Evolutionary conservation across 1,284 basidiomycete genomes (phyloP), one percentile per base, ranked within the genome.

Genomic region (Apiotrichum laibachii): DNA sequence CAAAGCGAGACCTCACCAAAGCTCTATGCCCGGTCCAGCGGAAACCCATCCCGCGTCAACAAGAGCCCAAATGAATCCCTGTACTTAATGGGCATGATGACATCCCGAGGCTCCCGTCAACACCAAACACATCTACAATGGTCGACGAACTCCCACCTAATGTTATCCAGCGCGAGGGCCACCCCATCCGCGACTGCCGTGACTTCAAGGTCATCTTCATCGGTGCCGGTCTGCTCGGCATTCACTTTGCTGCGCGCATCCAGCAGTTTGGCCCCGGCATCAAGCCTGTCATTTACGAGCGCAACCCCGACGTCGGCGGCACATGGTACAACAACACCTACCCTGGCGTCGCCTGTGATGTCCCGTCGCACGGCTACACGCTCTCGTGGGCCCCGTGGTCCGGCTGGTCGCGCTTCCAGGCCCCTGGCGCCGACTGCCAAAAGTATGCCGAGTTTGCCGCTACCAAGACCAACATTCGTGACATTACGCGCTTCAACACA

Each of bases 331-430:
- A 62, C 66, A 71, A 71, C 59, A 60, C 55, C 11, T 71, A 71
- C 47, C 69, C 70, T 5, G 70, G 70, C 18, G 63, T 63, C 21
- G 52, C 62, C n/a, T 70, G 70, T 48, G 70, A 72, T 26, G 67
- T 69, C 37, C 66, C 66, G 5, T 66, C 63, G 13, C 57, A 53
- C 52, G 46, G 52, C 7, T 58, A 57, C 50, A 52, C 50, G 26
- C 45, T 57, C 2, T 53, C 44, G 19, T 57, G 50, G 50, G 26
- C 26, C 26, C 50, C 50, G 31, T 52, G 50, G 56, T 18, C 37
- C 31, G 56, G 37, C 10, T 57, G 56, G 56, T 26, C 33, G 5
- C 50, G 50, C 15, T 57, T 52, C 56, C 50, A 57, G 45, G 56
- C 56, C 6, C 56, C 56, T 1, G 56, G 56, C n/a, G 50, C 33